Base-by-base conservation (phyloP, 352 stramenopile species). In the Phytopythium kandeliae region DNA sequence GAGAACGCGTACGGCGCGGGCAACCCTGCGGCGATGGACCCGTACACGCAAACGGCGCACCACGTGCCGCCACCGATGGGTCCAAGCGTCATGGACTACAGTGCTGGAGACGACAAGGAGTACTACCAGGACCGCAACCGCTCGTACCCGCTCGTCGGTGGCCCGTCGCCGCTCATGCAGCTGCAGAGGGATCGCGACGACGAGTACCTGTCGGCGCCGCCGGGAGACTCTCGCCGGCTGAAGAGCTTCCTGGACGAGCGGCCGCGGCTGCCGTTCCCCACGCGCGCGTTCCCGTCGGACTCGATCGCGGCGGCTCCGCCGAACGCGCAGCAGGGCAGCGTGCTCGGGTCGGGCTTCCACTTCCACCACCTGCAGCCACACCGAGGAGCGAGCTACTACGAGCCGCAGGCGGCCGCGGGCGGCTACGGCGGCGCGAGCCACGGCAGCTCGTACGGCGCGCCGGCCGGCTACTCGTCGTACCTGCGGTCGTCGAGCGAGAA, bases 221-320 rank as follows among this genome's bases (percentile, higher is more conserved):
- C 38, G 38, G 13, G 34, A 48, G 17, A 36, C 19, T 19, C 21
- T 52, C 30, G 45, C 11, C 45, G 45, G 10, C 21, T 56, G 10
- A 75, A 80, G 56, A 55, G 60, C 8, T 63, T 69, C 36, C 24
- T 64, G 42, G 69, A 85, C 34, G 67, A 82, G 4, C 67, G 69
- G 0, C 67, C 72, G 15, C 59, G 71, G 10, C 57, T 87, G 19
- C 70, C 74, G 21, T 86, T 86, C 57, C 75, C 70, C 10, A 86
- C 75, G 19, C 65, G 69, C 24, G 62, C 75, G 1, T 85, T 86
- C 55, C 75, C 75, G 30, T 83, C 70, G 24, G 75, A 85, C 51
- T 64, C 60, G 24, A 64, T 68, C 33, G 42, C 49, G 19, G 37
- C 46, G 19, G 47, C 49, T n/a, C 31, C 34, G 24, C 56, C 61